A percentile compares a stretch with the other conserved stretches of the same genome.
phyloP scores from a whole-genome alignment of 345 rosid genomes.

The Boechera divaricarpa region DNA sequence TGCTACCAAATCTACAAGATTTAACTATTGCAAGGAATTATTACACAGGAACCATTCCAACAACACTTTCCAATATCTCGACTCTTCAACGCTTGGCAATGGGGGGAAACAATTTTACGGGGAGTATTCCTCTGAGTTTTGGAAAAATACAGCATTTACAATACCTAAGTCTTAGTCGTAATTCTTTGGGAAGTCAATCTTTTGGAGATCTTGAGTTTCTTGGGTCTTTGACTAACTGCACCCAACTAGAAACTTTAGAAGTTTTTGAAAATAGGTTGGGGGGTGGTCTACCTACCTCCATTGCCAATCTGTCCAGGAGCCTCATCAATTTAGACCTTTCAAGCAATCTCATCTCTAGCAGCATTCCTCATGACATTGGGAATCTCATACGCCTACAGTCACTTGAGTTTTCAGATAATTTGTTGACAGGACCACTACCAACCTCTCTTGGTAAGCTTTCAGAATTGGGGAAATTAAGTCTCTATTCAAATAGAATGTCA shows the following conservation, averaged over 20 bases:
- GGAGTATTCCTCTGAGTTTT: neutral
- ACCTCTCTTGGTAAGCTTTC: slow-evolving; percentile 19
- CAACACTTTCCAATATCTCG: no score
- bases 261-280: neutral
- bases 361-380: slow-evolving; percentile 11
- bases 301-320: slow-evolving; percentile 5
- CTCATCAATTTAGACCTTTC: neutral
- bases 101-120: neutral
- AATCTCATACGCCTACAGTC: neutral
- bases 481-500: neutral
- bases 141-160: neutral
- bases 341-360: neutral
- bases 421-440: slow-evolving; percentile 25
- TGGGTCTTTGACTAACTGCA: slow-evolving; percentile 8
- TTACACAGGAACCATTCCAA: no score
- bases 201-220: slow-evolving; percentile 18
- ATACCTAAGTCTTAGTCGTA: neutral
- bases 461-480: neutral
- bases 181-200: neutral
- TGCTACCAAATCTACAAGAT: no score
- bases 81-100: neutral
- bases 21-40: no score
- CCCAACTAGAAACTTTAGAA: neutral
- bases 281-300: slow-evolving; percentile 1
- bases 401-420: neutral